Percentiles rank a stretch among this genome's conserved stretches.
phyloP scores from a whole-genome alignment of 2,329 filamentous ascomycete genomes.

The Ophiocordyceps sinensis region DNA sequence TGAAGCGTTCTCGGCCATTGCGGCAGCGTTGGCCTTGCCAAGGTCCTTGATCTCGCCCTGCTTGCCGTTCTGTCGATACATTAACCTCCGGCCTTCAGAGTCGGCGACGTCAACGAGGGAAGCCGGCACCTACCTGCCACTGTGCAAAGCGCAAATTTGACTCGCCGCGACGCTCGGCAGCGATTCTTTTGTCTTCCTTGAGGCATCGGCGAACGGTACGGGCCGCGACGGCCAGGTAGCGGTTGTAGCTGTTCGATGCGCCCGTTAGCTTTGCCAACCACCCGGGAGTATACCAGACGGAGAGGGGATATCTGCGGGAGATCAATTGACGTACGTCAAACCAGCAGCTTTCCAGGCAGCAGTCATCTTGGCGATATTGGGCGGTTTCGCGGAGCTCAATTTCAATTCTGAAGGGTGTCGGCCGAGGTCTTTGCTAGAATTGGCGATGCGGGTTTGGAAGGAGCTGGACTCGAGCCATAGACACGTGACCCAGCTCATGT shows the following conservation, averaged over 20 bases:
- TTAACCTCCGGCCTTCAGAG: slow-evolving; percentile 13
- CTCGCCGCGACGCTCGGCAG: slow-evolving; percentile 78
- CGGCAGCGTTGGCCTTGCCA: slow-evolving; percentile 36
- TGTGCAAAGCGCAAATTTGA: slow-evolving; percentile 82
- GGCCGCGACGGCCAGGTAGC: slow-evolving; percentile 90
- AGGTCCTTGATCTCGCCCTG: slow-evolving; percentile 74
- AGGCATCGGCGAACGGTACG: slow-evolving; percentile 91
- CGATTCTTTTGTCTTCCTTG: slow-evolving; percentile 84
- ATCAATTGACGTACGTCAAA: slow-evolving; percentile 61
- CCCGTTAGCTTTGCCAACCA: slow-evolving; percentile 17
- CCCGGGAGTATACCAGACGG: not conserved
- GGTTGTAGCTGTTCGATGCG: slow-evolving; percentile 73
- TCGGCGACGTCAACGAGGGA: not conserved
- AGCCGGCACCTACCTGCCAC: slow-evolving; percentile 59
- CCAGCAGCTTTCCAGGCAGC: slow-evolving; percentile 98
- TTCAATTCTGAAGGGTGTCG: slow-evolving; percentile 18
- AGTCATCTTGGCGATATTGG: slow-evolving; percentile 59
- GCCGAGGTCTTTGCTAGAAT: slow-evolving; percentile 21
- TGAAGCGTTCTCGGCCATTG: slow-evolving; percentile 22
- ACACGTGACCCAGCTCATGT: slow-evolving; percentile 1
- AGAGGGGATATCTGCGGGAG: slow-evolving; percentile 1
- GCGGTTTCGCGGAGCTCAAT: slow-evolving; percentile 13
- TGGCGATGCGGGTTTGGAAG: slow-evolving; percentile 11
- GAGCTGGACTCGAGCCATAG: slow-evolving; percentile 14
- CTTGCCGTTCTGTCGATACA: slow-evolving; percentile 71